Conservation (phyloP, 2,329 filamentous ascomycete genomes). For the Aquanectria penicillioides region DNA sequence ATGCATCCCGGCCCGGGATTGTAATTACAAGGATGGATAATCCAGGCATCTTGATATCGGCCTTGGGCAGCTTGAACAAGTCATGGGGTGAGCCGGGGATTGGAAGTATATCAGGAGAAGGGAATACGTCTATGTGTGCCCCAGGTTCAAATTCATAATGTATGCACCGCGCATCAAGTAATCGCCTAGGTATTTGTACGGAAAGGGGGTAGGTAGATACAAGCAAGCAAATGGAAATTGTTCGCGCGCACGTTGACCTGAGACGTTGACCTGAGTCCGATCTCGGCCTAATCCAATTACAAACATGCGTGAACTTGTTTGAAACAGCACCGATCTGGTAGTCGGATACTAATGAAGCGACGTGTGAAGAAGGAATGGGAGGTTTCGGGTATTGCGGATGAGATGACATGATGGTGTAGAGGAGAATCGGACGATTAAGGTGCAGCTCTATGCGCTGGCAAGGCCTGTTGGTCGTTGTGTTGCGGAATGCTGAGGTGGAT, state of each 20-base stretch:
- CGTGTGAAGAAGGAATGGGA: no score
- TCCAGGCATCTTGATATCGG: conserved; percentile 8
- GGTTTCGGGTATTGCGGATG: no score
- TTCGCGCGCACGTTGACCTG: no score
- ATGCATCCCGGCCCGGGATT: conserved; percentile 14
- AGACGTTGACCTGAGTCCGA: not conserved
- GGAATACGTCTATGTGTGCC: not conserved
- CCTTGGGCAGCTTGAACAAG: conserved; percentile 17
- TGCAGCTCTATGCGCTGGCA: no score
- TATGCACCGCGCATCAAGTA: conserved; percentile 12
- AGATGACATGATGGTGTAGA: no score
- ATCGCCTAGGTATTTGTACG: conserved; percentile 11
- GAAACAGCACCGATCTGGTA: no score
- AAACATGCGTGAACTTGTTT: no score
- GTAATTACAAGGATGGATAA: conserved; percentile 15
- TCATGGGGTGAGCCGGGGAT: not conserved
- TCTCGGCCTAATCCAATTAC: no score
- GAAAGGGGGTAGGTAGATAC: not conserved
- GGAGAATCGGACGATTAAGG: no score
- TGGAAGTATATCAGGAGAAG: not conserved
- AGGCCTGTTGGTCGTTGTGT: no score
- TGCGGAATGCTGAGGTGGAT: no score
- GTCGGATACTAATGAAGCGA: no score
- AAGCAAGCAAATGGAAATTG: not conserved
- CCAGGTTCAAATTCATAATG: conserved; percentile 14